These are phyloP conservation scores for Globisporangium megalacanthum DNA, from an alignment of 352 stramenopile species.

Conservation along the genomic window DNA sequence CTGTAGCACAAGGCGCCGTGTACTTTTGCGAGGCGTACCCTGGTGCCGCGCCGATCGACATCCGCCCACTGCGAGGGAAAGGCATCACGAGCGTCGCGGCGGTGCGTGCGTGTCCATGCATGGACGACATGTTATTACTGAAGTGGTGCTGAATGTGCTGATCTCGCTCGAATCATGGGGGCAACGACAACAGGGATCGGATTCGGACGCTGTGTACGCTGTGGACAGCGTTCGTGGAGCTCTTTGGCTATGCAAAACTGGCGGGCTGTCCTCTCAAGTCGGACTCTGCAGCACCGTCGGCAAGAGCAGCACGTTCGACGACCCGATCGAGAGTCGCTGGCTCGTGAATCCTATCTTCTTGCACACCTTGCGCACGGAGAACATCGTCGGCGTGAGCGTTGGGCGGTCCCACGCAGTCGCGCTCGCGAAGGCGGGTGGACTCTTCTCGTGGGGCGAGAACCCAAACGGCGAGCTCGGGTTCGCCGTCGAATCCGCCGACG, in stretches of 20 bases:
- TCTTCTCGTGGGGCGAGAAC: constrained; percentile 95
- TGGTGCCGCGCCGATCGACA: constrained; percentile 35
- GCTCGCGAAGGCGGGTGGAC: constrained; percentile 71
- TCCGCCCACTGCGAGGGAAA: constrained; percentile 56
- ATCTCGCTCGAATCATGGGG: background rate
- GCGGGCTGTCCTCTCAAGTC: constrained; percentile 57
- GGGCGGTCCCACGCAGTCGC: constrained; percentile 60
- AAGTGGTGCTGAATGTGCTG: background rate
- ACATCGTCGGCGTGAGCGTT: constrained; percentile 47
- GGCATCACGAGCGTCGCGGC: constrained; percentile 53
- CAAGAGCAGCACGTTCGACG: constrained; percentile 32
- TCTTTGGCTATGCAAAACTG: constrained; percentile 73
- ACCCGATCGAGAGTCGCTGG: constrained; percentile 54
- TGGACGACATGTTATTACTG: background rate
- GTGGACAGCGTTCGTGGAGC: constrained; percentile 47
- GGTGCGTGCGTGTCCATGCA: constrained; percentile 21
- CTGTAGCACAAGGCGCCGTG: constrained; percentile 49
- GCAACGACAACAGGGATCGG: constrained; percentile 28
- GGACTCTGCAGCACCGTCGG: constrained; percentile 42
- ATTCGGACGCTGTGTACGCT: constrained; percentile 69
- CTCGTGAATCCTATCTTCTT: constrained; percentile 67
- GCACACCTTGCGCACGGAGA: constrained; percentile 50
- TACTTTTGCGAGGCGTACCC: constrained; percentile 59
- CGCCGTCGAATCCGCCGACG: constrained; percentile 29
- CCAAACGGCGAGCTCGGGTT: constrained; percentile 84